Base-by-base conservation (phyloP, 441 rosid genomes). In the Pelargonium hybrid region DNA sequence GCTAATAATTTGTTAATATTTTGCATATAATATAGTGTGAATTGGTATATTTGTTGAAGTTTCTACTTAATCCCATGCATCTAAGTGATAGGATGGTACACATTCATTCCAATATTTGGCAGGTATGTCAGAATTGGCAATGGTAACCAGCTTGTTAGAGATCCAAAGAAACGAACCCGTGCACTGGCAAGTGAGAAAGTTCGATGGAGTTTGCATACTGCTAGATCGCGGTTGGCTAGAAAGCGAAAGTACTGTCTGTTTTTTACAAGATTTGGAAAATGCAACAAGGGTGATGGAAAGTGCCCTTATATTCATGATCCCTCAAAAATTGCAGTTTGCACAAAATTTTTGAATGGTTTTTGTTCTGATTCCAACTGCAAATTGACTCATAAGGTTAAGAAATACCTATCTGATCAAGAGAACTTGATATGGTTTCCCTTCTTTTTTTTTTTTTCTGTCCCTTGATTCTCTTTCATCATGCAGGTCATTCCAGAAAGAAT, bases 401-500 rank as follows among this genome's bases (percentile, higher is more conserved):
- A 21, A 72, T 66, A 31, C 74, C 75, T 54, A 52, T 71, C 63
- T 70, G 62, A 25, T 72, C 71, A 20, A 43, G 74, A 56, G 29
- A 71, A 66, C 61, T 74, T 65, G 31, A 69, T 68, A 68, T 72
- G 67, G 50, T 69, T 74, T 62, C 61, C 37, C 74, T 64, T 69
- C 69, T 54, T 76, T 47, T 71, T 15, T 52, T 52, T n/a, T 7
- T 52, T 18, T 20, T 57, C 14, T 20, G 31, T 57, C 23, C 18
- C 39, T 66, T 78, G 69, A 43, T 74, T 69, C 31, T 71, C 17
- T 80, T 75, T 71, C 69, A 8, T 74, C 73, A 63, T 81, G 82
- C 90, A 92, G 99, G 87, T 94, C 81, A 90, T 94, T 82, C 99
- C 98, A 17, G 97, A 94, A 74, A 84, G 98, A 81, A 94, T 94